Evolutionary conservation across 306 rosid species (phyloP), one percentile per base, ranked within the genome.

Genomic region (Quercus bicolor): DNA sequence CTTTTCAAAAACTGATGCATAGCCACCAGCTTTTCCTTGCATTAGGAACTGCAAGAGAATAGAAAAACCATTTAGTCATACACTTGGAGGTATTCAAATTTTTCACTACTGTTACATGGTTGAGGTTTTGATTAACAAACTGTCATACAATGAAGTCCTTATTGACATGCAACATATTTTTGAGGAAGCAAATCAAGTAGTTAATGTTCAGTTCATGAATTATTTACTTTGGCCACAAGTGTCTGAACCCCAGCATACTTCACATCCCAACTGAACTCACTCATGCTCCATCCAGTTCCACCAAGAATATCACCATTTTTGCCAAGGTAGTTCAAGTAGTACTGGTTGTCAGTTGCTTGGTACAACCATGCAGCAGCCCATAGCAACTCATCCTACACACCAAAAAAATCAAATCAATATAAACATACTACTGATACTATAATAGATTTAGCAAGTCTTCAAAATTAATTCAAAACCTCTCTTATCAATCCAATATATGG

Each of bases 361-460:
- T 87, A 95, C 87, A 95, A 65, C 99, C 99, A 95, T 0, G 98
- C 97, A 37, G 99, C 99, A 37, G 96, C 99, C 99, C 99, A 95
- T 0, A 95, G 89, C 84, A 95, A 77, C 83, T 95, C 99, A 26
- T 95, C 99, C 98, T 95, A 86, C 34, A 2, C 4, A 53, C 1
- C 45, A 21, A 26, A 6, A 8, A 18, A 20, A 6, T 59, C 65
- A 59, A n/a, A 59, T 59, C 23, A 59, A 59, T 59, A 20, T 51
- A 55, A 55, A 55, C 10, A 37, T 26, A 69, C 19, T 12, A 52
- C 12, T 19, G 12, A 40, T 40, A 7, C 45, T 40, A 40, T 8
- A 0, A 40, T 40, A 8, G 45, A 11, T 8, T 40, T 40, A 40
- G 45, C 45, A 40, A 40, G 45, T 40, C 45, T 40, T 40, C 45